Conservation (phyloP, 805 yeast species). For the Yarrowia sp. region DNA sequence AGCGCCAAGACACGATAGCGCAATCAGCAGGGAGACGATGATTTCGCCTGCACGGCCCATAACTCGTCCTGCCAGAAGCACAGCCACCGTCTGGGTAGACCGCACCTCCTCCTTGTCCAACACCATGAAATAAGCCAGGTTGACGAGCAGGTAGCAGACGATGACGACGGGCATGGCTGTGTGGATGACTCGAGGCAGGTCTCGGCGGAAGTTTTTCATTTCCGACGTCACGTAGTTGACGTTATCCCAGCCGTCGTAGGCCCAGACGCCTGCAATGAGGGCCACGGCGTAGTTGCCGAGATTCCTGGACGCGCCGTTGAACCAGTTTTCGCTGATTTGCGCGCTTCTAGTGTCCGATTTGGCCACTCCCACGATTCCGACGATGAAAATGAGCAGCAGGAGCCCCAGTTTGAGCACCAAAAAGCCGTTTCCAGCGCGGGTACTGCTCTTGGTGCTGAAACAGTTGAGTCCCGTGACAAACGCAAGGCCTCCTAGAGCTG, state of each 20-base stretch:
- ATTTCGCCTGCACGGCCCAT: conserved; percentile 47
- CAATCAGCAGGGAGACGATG: conserved; percentile 50
- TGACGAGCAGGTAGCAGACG: conserved; percentile 50
- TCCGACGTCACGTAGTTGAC: conserved; percentile 54
- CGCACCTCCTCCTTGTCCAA: conserved; percentile 66
- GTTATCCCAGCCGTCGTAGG: conserved; percentile 57
- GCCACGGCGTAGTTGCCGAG: conserved; percentile 51
- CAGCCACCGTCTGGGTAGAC: conserved; percentile 50
- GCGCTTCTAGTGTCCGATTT: conserved; percentile 10
- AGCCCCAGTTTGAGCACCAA: conserved; percentile 50
- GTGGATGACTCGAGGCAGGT: conserved; percentile 52
- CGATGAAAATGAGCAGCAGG: conserved; percentile 47
- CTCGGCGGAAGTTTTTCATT: conserved; percentile 50
- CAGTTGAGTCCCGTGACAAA: conserved; percentile 47
- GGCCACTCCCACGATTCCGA: conserved; percentile 46
- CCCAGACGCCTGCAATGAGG: conserved; percentile 55
- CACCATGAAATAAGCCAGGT: conserved; percentile 63
- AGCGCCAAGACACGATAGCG: conserved; percentile 53
- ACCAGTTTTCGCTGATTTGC: conserved; percentile 34
- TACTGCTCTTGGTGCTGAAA: conserved; percentile 48
- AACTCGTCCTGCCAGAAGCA: conserved; percentile 48
- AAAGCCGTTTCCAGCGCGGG: conserved; percentile 49
- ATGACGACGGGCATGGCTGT: conserved; percentile 54
- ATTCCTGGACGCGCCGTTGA: conserved; percentile 45
- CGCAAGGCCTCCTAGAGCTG: conserved; percentile 48